Evolutionary conservation across 768 basidiomycete species (phyloP), one percentile per base, ranked within the genome.

Genomic region (Leucocoprinus leucothites): DNA sequence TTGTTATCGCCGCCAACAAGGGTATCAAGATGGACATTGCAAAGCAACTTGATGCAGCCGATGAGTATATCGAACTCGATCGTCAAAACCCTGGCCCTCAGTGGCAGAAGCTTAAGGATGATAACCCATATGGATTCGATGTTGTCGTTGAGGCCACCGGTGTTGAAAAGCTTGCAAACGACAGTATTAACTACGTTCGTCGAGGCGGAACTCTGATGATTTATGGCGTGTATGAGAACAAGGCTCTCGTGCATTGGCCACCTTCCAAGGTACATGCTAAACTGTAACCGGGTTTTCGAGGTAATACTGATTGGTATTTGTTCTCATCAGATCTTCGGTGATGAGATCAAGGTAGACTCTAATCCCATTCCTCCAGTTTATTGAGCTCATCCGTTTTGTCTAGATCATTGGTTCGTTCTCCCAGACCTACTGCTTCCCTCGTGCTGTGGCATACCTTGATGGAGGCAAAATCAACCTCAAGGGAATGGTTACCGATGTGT

Each of bases 391-490:
- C 18, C 14, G 2, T 22, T 36, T 71, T 35, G 21, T 13, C 8
- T 35, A 91, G 88, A 93, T 94, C 61, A 90, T 94, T 57, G 91
- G 92, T 11, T 94, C 92, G 0, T 94, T 94, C 75, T 88, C 92
- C 8, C 93, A 94, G 61, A 86, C 86, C 0, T 86, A 76, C 71
- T 94, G 92, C 70, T 94, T 96, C 86, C 91, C 92, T 42, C 85
- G 93, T 4, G 91, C 93, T 1, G 84, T 96, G 34, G 89, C 85
- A 11, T 94, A 94, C 67, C 82, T 96, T 18, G 93, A 96, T 63
- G 82, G 84, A 59, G 89, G 90, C 6, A 94, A 92, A 72, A 76
- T 94, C 63, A 87, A 77, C 52, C 81, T 88, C 21, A 85, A 87
- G 67, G 89, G 88, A n/a, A 89, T 92, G 71, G 72, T 74, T 21